These are phyloP conservation scores for Agaricus sinodeliciosus DNA, from an alignment of 768 basidiomycete species.

Conservation along the genomic window DNA sequence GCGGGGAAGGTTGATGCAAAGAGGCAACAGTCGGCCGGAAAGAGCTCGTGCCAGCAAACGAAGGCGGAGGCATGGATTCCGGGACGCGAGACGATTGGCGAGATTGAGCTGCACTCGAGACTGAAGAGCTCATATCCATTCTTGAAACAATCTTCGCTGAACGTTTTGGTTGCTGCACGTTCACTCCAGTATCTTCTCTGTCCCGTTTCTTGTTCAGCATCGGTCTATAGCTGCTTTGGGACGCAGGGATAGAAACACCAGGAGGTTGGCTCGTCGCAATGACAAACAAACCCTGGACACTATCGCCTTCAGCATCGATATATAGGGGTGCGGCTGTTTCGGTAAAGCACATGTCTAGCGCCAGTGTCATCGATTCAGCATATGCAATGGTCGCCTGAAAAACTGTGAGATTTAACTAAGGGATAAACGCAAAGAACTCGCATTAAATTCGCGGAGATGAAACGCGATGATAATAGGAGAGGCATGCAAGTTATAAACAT, in stretches of 20 bases:
- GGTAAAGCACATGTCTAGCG: conserved; percentile 70
- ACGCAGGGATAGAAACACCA: conserved; percentile 23
- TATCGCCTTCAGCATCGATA: conserved; percentile 69
- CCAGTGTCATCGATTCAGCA: conserved; percentile 61
- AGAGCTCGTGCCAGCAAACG: conserved; percentile 8
- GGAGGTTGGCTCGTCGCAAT: conserved; percentile 69
- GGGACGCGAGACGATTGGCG: conserved; percentile 20
- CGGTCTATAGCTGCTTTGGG: conserved; percentile 18
- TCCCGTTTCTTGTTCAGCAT: conserved; percentile 34
- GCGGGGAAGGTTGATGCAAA: conserved; percentile 13
- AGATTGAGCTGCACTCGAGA: conserved; percentile 12
- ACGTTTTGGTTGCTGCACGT: conserved; percentile 41
- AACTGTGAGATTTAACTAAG: not conserved
- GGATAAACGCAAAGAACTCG: conserved; percentile 22
- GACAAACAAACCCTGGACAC: conserved; percentile 60
- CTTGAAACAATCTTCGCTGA: conserved; percentile 45
- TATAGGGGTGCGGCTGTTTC: conserved; percentile 69
- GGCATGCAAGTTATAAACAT: conserved; percentile 59
- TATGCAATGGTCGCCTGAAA: conserved; percentile 74
- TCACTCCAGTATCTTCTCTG: conserved; percentile 32
- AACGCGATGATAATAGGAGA: conserved; percentile 68
- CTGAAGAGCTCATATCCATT: conserved; percentile 18
- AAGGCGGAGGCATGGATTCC: conserved; percentile 36
- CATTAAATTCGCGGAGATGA: conserved; percentile 81
- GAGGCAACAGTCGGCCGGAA: not conserved